Conservation (phyloP, 192 early-diverging fungal genomes). For the Phycomyces blakesleeanus region DNA sequence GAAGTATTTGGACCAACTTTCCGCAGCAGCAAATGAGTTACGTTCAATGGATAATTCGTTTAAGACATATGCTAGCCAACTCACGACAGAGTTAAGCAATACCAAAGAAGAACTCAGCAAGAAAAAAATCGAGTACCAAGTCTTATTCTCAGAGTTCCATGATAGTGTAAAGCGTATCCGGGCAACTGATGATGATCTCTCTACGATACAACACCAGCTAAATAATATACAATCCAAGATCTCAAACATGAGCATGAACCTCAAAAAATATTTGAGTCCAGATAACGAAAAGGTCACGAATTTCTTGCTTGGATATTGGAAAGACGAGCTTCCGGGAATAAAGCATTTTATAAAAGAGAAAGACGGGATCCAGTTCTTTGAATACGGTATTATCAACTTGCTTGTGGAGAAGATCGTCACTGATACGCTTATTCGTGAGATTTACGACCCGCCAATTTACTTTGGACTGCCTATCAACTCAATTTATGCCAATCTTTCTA, state of each 20-base stretch:
- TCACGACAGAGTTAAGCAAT: background rate
- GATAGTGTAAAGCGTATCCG: constrained; percentile 28
- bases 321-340: background rate
- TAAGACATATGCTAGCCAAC: too few relatives aligned
- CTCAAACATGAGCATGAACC: constrained; percentile 8
- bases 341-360: background rate
- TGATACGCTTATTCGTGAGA: constrained; percentile 2
- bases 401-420: constrained; percentile 17
- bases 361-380: background rate
- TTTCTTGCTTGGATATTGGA: background rate
- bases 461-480: constrained; percentile 15
- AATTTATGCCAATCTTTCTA: constrained; percentile 7
- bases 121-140: constrained; percentile 12
- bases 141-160: constrained; percentile 12
- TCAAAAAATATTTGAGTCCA: constrained; percentile 1
- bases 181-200: constrained; percentile 45
- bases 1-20: too few relatives aligned
- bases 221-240: constrained; percentile 22
- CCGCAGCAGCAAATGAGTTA: too few relatives aligned
- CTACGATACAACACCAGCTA: constrained; percentile 38
- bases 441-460: constrained; percentile 7
- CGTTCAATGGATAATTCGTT: too few relatives aligned
- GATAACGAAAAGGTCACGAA: background rate
- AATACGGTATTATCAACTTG: constrained; percentile 7
- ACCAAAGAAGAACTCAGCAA: background rate